These are phyloP conservation scores for Apostasia ramifera DNA, from an alignment of 106 monocot species.

Conservation along the genomic window DNA sequence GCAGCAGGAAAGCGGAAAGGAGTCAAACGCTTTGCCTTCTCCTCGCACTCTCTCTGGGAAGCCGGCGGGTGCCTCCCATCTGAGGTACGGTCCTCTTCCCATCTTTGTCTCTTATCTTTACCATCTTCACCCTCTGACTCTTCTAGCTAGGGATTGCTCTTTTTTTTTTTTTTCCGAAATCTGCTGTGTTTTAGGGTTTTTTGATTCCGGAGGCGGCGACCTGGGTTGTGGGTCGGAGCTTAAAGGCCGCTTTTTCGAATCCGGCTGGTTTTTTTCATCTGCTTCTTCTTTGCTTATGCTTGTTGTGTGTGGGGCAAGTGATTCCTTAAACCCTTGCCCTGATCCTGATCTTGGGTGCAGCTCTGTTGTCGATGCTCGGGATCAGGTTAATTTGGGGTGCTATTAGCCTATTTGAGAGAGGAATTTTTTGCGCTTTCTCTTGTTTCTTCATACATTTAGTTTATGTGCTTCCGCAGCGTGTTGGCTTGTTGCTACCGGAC, in stretches of 20 bases:
- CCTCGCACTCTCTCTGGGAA: not conserved
- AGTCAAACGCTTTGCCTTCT: slow-evolving; percentile 19
- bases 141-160: slow-evolving; percentile 9
- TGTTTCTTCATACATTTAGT: not conserved
- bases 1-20: slow-evolving; percentile 5
- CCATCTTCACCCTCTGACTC: not conserved
- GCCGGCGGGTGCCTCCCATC: not conserved
- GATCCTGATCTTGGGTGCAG: slow-evolving; percentile 1
- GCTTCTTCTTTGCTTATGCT: not conserved
- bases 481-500: not conserved
- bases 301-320: not conserved
- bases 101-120: too few species aligned
- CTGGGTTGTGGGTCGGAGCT: not conserved
- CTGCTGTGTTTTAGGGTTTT: not conserved
- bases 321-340: slow-evolving; percentile 13
- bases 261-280: not conserved
- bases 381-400: slow-evolving; percentile 3
- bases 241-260: too few species aligned
- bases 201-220: not conserved
- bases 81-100: slow-evolving; percentile 3
- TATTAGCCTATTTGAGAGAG: not conserved
- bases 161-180: not conserved
- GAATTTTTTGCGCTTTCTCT: not conserved
- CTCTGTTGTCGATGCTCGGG: not conserved
- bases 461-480: not conserved